phyloP scores from a whole-genome alignment of 306 rosid species.

The Fragaria nilgerrensis region DNA sequence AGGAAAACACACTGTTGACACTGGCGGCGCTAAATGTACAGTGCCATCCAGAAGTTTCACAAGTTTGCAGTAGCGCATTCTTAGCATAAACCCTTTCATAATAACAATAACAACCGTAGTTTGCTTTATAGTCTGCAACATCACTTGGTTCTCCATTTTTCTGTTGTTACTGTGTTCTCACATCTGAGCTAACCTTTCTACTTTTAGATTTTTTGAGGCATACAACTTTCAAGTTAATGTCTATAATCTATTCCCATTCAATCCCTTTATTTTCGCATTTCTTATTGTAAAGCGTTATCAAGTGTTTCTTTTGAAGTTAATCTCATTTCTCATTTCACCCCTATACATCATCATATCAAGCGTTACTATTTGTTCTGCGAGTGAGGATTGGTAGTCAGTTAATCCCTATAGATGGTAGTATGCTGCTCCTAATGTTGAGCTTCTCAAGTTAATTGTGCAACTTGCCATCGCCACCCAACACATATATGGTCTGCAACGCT shows the following conservation, averaged over 20 bases:
- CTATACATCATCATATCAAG: too few relatives aligned
- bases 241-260: background rate
- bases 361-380: too few relatives aligned
- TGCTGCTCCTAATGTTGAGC: too few relatives aligned
- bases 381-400: too few relatives aligned
- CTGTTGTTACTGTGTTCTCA: background rate
- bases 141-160: background rate
- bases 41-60: slow-evolving; percentile 58
- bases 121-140: background rate
- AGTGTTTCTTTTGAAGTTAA: too few relatives aligned
- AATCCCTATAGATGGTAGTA: too few relatives aligned
- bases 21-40: slow-evolving; percentile 49
- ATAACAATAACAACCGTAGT: background rate
- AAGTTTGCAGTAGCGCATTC: slow-evolving; percentile 18
- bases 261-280: background rate
- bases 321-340: too few relatives aligned
- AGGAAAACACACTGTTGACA: slow-evolving; percentile 55
- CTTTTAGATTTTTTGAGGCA: background rate
- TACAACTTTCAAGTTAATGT: too few relatives aligned
- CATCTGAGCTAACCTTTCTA: background rate
- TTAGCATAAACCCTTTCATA: background rate
- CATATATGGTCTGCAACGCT: too few relatives aligned
- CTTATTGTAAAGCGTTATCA: background rate
- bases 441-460: too few relatives aligned
- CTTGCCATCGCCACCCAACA: too few relatives aligned